phyloP scores from a whole-genome alignment of 805 yeast species.

The Pichia scutulata region DNA sequence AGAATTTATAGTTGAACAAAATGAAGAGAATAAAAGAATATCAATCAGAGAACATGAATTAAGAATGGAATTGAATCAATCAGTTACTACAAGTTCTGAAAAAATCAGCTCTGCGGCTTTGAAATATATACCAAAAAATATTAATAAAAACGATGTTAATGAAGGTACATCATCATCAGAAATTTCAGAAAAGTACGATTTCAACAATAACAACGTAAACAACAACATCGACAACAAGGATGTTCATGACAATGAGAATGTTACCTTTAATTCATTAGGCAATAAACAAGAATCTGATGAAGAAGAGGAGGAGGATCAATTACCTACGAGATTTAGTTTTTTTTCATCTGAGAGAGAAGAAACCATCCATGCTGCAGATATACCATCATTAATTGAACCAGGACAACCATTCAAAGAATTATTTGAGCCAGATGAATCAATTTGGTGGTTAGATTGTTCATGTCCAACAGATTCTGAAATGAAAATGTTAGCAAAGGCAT shows the following conservation, averaged over 20 bases:
- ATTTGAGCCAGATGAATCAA: slow-evolving; percentile 63
- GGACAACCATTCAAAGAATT: slow-evolving; percentile 60
- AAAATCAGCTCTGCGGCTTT: slow-evolving; percentile 44
- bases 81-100: slow-evolving; percentile 30
- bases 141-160: background rate
- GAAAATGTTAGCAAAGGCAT: slow-evolving; percentile 86
- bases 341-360: slow-evolving; percentile 77
- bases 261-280: slow-evolving; percentile 11
- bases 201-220: background rate
- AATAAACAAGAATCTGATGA: slow-evolving; percentile 11
- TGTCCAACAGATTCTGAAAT: slow-evolving; percentile 94
- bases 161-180: slow-evolving; percentile 5
- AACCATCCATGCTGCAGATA: slow-evolving; percentile 83
- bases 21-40: slow-evolving; percentile 38
- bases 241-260: slow-evolving; percentile 3
- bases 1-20: slow-evolving; percentile 61
- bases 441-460: slow-evolving; percentile 95
- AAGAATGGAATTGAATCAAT: slow-evolving; percentile 12
- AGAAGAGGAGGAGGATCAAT: slow-evolving; percentile 5
- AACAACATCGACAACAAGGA: background rate
- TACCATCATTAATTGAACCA: slow-evolving; percentile 65
- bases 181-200: background rate
- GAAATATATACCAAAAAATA: slow-evolving; percentile 48
- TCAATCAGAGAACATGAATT: slow-evolving; percentile 28
- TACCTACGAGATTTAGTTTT: slow-evolving; percentile 75